These are phyloP conservation scores for Periconia sp. DNA, from an alignment of 2,329 filamentous ascomycete species.

Conservation along the genomic window DNA sequence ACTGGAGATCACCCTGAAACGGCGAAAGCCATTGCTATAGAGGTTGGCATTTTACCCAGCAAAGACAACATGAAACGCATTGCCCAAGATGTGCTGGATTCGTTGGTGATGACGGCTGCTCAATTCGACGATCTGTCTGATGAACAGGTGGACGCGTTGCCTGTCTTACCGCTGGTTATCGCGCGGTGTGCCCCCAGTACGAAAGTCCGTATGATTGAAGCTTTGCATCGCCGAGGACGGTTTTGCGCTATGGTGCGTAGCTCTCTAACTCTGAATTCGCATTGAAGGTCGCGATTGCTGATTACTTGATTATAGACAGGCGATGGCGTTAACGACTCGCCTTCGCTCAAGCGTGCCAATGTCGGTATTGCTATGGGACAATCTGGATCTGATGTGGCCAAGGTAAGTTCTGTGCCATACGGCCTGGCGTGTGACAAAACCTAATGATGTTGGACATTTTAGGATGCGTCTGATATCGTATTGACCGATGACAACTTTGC, in stretches of 20 bases:
- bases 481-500: slow-evolving; percentile 88
- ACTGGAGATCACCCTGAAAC: slow-evolving; percentile 51
- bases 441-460: background rate
- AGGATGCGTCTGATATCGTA: slow-evolving; percentile 80
- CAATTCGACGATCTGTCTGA: slow-evolving; percentile 78
- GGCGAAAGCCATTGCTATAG: slow-evolving; percentile 48
- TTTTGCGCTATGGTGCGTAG: slow-evolving; percentile 70
- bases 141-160: slow-evolving; percentile 71
- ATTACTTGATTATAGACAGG: slow-evolving; percentile 56
- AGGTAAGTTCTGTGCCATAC: background rate
- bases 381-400: slow-evolving; percentile 80
- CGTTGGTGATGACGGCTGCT: slow-evolving; percentile 43
- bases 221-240: slow-evolving; percentile 73
- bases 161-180: slow-evolving; percentile 76
- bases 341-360: slow-evolving; percentile 76
- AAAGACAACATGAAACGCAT: slow-evolving; percentile 23
- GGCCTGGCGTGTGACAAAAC: background rate
- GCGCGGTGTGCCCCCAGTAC: slow-evolving; percentile 82
- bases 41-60: slow-evolving; percentile 47
- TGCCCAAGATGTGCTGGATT: slow-evolving; percentile 27
- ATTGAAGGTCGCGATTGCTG: slow-evolving; percentile 1
- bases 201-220: slow-evolving; percentile 89
- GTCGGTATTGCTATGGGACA: slow-evolving; percentile 84
- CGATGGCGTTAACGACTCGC: slow-evolving; percentile 85
- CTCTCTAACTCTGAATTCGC: background rate